These are phyloP conservation scores for Citrus reticulata DNA, from an alignment of 345 rosid species.

Conservation along the genomic window DNA sequence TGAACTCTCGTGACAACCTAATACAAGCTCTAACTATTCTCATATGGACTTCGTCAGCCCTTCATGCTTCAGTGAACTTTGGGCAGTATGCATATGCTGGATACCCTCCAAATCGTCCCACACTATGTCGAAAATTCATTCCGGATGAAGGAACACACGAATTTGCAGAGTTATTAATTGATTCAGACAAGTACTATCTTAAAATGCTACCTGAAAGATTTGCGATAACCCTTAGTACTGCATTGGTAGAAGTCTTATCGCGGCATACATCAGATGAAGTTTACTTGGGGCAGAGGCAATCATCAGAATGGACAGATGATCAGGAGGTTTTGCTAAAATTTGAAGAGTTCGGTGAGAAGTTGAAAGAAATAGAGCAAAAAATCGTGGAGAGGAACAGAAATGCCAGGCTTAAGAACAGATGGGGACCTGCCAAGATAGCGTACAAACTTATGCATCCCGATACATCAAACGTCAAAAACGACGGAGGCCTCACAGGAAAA, in stretches of 20 bases:
- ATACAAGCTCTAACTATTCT: constrained; percentile 45
- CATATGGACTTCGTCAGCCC: constrained; percentile 59
- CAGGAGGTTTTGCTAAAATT: constrained; percentile 28
- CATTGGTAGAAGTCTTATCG: constrained; percentile 46
- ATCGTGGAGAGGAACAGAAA: constrained; percentile 40
- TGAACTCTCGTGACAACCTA: constrained; percentile 33
- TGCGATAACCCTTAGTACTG: constrained; percentile 35
- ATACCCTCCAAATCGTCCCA: constrained; percentile 54
- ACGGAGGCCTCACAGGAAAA: constrained; percentile 32
- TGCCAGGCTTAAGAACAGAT: constrained; percentile 43
- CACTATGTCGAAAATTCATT: constrained; percentile 36
- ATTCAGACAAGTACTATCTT: constrained; percentile 42
- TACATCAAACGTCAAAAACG: constrained; percentile 20
- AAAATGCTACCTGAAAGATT: constrained; percentile 49
- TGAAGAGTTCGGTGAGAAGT: constrained; percentile 32
- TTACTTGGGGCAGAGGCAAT: constrained; percentile 47
- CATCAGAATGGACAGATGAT: constrained; percentile 34
- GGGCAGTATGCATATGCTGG: constrained; percentile 60
- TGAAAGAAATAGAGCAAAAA: constrained; percentile 33
- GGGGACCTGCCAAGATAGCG: constrained; percentile 45
- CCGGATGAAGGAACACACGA: constrained; percentile 47
- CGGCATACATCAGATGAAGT: constrained; percentile 46
- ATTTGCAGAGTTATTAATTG: constrained; percentile 29
- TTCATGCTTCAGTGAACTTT: constrained; percentile 54
- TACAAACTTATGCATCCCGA: constrained; percentile 44